Percentiles rank a stretch among this genome's conserved stretches.
phyloP scores from a whole-genome alignment of 2,329 filamentous ascomycete species.

The Neonectria magnoliae region DNA sequence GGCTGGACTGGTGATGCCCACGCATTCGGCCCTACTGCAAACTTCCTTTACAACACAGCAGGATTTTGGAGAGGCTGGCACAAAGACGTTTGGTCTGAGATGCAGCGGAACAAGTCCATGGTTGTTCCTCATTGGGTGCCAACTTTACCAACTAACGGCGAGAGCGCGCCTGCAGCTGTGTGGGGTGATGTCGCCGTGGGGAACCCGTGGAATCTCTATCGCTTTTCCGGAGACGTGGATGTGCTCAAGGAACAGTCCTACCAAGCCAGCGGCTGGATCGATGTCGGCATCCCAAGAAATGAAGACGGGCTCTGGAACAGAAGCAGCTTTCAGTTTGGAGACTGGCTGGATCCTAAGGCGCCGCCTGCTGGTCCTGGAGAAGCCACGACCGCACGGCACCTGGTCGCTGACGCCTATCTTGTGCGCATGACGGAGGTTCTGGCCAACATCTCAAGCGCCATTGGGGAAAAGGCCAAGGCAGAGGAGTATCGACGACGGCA shows the following conservation, averaged over 20 bases:
- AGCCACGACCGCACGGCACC: constrained; percentile 50
- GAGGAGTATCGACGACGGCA: constrained; percentile 35
- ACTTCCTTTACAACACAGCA: constrained; percentile 62
- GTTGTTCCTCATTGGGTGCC: constrained; percentile 21
- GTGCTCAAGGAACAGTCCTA: constrained; percentile 10
- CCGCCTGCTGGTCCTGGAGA: constrained; percentile 49
- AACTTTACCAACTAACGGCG: not conserved
- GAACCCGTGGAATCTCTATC: constrained; percentile 28
- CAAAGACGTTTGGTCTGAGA: constrained; percentile 29
- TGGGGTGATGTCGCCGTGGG: constrained; percentile 30
- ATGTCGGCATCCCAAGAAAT: constrained; percentile 8
- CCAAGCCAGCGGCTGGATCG: constrained; percentile 10
- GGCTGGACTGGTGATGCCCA: constrained; percentile 63
- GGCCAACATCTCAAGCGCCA: constrained; percentile 45
- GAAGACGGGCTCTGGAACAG: constrained; percentile 26
- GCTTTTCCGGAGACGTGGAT: constrained; percentile 12
- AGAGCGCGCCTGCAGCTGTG: not conserved
- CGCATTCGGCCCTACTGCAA: constrained; percentile 60
- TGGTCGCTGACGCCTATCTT: constrained; percentile 59
- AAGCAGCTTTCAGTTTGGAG: constrained; percentile 49
- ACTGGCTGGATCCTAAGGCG: constrained; percentile 59
- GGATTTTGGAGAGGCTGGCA: constrained; percentile 53
- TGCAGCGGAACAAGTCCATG: constrained; percentile 19
- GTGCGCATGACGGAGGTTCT: constrained; percentile 52
- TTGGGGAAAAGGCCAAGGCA: constrained; percentile 43